Evolutionary conservation across 345 rosid species (phyloP), one percentile per base, ranked within the genome.

Genomic region (Gossypium anomalum): DNA sequence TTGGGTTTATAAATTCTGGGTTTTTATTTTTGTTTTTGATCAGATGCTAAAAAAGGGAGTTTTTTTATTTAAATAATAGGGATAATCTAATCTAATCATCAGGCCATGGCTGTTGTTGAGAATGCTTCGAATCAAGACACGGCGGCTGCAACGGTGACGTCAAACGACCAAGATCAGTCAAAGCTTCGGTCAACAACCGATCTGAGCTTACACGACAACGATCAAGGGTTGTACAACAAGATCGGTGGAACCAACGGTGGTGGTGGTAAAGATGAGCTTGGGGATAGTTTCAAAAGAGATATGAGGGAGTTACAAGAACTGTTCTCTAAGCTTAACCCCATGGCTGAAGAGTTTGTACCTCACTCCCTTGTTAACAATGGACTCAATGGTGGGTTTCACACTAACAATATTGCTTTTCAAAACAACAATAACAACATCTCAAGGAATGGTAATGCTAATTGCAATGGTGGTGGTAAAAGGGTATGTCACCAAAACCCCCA

Each of bases 331-430:
- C 93, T 93, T 20, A 93, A 93, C 51, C 98, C 98, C 69, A 85
- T 89, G 97, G 98, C 98, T 44, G 82, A 86, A 79, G 98, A 91
- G 85, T 93, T 93, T 72, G 96, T 93, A 57, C 98, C 98, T 77
- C 93, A 89, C 63, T 91, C 98, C 0, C 83, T 80, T 25, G 78
- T 83, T 73, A 83, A 80, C 41, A 77, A 75, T 65, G 80, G 74
- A 2, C 7, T 34, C 38, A 34, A 34, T 34, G 41, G 41, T 34
- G 87, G 83, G 4, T 16, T 52, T 17, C 2, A 16, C 56, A 52
- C 20, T 76, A 79, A 80, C 82, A 79, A 80, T 62, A 64, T 83
- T 7, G 71, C 78, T 25, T 72, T 78, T 71, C 75, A 29, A 5
- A 71, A 76, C 71, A 78, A 81, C 72, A 29, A 74, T 29, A 78